Percentiles rank a stretch among this genome's conserved stretches.
phyloP scores from a whole-genome alignment of 768 basidiomycete species.

The Lentinula boryana region DNA sequence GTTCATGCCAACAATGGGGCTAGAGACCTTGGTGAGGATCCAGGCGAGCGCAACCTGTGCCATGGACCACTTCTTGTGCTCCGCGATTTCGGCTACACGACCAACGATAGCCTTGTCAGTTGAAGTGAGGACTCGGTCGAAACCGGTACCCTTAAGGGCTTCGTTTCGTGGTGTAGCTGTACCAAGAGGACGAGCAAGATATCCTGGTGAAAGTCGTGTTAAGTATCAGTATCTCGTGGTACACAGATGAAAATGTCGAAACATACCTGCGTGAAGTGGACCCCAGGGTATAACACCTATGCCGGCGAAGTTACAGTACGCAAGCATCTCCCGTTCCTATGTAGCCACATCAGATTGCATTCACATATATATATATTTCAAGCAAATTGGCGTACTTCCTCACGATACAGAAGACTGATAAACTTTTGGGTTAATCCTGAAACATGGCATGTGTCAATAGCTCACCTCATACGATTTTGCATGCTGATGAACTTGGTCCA shows the following conservation, averaged over 20 bases:
- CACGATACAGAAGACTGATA: slow-evolving; percentile 40
- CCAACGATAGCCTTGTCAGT: slow-evolving; percentile 5
- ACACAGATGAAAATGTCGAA: not conserved
- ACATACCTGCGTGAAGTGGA: slow-evolving; percentile 22
- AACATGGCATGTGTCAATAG: not conserved
- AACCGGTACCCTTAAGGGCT: not conserved
- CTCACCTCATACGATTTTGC: slow-evolving; percentile 22
- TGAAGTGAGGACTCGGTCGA: slow-evolving; percentile 10
- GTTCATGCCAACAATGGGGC: slow-evolving; percentile 6
- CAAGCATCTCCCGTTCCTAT: slow-evolving; percentile 31
- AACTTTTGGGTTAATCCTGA: not conserved
- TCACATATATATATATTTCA: slow-evolving; percentile 16
- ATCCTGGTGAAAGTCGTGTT: not conserved
- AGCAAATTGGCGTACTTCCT: slow-evolving; percentile 21
- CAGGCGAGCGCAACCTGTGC: slow-evolving; percentile 20
- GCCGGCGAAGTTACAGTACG: slow-evolving; percentile 16
- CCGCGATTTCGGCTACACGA: slow-evolving; percentile 17
- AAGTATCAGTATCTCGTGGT: not conserved
- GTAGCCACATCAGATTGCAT: not conserved
- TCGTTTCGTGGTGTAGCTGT: not conserved
- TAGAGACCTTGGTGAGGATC: slow-evolving; percentile 21
- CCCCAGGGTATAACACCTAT: slow-evolving; percentile 40
- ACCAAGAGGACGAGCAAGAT: not conserved
- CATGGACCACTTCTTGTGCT: slow-evolving; percentile 18
- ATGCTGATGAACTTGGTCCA: slow-evolving; percentile 46